Percentiles rank a stretch among this genome's conserved stretches.
phyloP scores from a whole-genome alignment of 768 basidiomycete species.

The Trametes gibbosa region DNA sequence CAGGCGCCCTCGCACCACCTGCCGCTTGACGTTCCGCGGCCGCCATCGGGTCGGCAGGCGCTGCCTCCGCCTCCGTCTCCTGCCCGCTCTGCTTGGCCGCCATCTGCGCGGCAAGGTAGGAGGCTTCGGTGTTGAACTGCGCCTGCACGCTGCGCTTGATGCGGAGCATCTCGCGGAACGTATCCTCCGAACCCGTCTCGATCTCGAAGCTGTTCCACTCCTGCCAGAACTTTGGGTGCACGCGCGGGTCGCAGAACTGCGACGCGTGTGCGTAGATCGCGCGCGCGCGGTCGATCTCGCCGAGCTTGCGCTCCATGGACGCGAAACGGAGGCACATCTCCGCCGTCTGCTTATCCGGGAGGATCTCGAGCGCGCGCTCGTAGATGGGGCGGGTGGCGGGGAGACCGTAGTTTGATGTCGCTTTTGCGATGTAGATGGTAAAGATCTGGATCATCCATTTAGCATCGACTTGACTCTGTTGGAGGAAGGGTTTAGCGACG shows the following conservation, averaged over 20 bases:
- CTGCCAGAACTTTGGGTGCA: conserved; percentile 89
- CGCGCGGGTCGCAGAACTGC: conserved; percentile 96
- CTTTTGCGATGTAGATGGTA: conserved; percentile 96
- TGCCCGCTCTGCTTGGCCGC: conserved; percentile 46
- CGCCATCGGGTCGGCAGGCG: conserved; percentile 79
- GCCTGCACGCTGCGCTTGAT: conserved; percentile 99
- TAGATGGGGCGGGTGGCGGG: conserved; percentile 97
- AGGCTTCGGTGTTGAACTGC: conserved; percentile 96
- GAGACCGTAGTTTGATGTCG: conserved; percentile 91
- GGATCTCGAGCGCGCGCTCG: conserved; percentile 87
- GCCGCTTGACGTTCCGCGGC: conserved; percentile 69
- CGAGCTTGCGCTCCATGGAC: conserved; percentile 92
- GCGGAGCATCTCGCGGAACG: conserved; percentile 91
- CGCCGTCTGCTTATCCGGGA: conserved; percentile 92
- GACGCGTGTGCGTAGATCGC: conserved; percentile 97
- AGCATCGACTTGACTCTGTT: neutral
- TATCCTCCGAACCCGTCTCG: conserved; percentile 98
- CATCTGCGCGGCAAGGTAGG: conserved; percentile 89
- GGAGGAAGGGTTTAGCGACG: conserved; percentile 15
- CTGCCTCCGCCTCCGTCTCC: conserved; percentile 29
- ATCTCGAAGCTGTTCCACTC: conserved; percentile 99
- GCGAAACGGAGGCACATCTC: conserved; percentile 98
- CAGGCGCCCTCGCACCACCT: conserved; percentile 50
- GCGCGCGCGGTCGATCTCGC: conserved; percentile 97
- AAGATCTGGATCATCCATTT: conserved; percentile 67